Percentiles rank a stretch among this genome's conserved stretches.
These are phyloP conservation scores for Ephemerocybe angulata DNA, from an alignment of 768 basidiomycete species.

Conservation along the genomic window DNA sequence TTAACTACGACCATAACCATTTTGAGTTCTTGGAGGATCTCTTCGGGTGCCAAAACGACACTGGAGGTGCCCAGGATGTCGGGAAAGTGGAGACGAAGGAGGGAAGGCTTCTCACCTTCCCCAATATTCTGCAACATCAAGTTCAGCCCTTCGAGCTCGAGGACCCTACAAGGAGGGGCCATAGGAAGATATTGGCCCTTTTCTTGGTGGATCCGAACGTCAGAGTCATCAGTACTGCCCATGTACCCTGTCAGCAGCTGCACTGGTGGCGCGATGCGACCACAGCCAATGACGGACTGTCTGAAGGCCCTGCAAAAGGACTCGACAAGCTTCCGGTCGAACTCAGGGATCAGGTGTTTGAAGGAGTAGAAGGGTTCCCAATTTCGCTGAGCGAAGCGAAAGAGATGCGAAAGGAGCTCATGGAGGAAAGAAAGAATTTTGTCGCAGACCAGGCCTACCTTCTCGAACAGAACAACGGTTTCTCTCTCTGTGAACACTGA, in stretches of 20 bases:
- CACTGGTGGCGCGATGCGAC: conserved; percentile 22
- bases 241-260: conserved; percentile 24
- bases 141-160: conserved; percentile 32
- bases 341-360: conserved; percentile 18
- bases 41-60: conserved; percentile 23
- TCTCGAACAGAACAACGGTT: background rate
- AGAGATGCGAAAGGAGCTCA: conserved; percentile 24
- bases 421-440: conserved; percentile 32
- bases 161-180: conserved; percentile 32
- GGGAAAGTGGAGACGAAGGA: conserved; percentile 32
- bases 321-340: conserved; percentile 20
- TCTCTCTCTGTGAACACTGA: background rate
- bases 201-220: conserved; percentile 34
- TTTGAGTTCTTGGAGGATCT: conserved; percentile 26
- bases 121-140: conserved; percentile 40
- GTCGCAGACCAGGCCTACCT: background rate
- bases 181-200: conserved; percentile 37
- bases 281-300: background rate
- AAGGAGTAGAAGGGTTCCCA: conserved; percentile 22
- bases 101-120: conserved; percentile 37
- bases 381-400: conserved; percentile 26
- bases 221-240: conserved; percentile 20
- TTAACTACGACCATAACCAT: conserved; percentile 22
- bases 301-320: background rate
- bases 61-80: conserved; percentile 23